Conservation (phyloP, 1,284 basidiomycete species). For the Ceratorhiza oryzae-sativae region DNA sequence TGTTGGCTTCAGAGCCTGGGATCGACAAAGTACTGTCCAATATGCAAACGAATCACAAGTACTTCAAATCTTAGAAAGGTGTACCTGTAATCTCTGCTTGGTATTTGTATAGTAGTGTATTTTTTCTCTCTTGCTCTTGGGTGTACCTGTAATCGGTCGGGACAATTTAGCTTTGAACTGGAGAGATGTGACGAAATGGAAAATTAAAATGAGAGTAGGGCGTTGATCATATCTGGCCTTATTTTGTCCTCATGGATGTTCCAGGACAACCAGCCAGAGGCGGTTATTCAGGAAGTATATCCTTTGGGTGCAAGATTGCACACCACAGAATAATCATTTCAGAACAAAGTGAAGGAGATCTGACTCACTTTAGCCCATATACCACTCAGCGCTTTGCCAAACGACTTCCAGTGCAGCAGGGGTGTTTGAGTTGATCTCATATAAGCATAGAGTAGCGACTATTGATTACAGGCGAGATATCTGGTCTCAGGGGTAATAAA, state of each 20-base stretch:
- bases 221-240: constrained; percentile 50
- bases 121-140: neutral
- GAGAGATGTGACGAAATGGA: neutral
- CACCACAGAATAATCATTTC: constrained; percentile 37
- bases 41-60: constrained; percentile 80
- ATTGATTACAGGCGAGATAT: constrained; percentile 10
- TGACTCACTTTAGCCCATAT: constrained; percentile 49
- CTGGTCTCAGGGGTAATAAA: neutral
- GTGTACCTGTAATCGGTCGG: constrained; percentile 8
- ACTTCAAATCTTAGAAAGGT: constrained; percentile 73
- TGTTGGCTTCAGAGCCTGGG: constrained; percentile 82
- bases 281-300: constrained; percentile 64
- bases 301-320: constrained; percentile 54
- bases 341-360: constrained; percentile 32
- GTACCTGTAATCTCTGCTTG: constrained; percentile 56
- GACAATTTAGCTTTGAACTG: constrained; percentile 11
- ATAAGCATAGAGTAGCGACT: constrained; percentile 13
- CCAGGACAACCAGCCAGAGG: constrained; percentile 37
- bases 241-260: constrained; percentile 42
- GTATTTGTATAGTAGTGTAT: neutral
- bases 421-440: constrained; percentile 2
- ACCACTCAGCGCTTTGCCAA: neutral
- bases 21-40: constrained; percentile 80
- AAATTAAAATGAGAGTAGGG: too few relatives aligned
- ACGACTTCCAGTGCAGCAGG: neutral